phyloP scores from a whole-genome alignment of 805 yeast species.

The Metschnikowia cubensis region DNA sequence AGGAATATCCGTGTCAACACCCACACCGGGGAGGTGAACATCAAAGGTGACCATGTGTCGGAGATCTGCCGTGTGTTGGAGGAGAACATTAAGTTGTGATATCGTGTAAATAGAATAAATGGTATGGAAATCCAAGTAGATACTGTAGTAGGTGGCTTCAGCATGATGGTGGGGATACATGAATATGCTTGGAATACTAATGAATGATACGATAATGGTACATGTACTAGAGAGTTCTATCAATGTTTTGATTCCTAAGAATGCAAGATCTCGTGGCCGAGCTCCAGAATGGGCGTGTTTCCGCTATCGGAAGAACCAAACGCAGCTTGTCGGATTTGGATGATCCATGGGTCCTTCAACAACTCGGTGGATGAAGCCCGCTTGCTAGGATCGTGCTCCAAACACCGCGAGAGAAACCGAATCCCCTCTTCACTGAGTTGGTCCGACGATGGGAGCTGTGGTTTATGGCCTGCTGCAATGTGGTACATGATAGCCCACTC shows the following conservation, averaged over 20 bases:
- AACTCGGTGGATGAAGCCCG: conserved; percentile 84
- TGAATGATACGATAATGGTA: not conserved
- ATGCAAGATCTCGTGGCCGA: conserved; percentile 1
- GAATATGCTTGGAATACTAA: no score
- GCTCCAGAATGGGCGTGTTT: conserved; percentile 36
- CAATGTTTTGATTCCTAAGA: not conserved
- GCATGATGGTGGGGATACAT: no score
- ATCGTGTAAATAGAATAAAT: not conserved
- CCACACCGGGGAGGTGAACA: conserved; percentile 33
- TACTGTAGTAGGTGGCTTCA: no score
- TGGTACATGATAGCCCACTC: conserved; percentile 99
- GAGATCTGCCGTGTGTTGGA: conserved; percentile 29
- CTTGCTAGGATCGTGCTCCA: conserved; percentile 76
- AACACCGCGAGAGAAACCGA: conserved; percentile 66
- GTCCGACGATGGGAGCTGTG: conserved; percentile 74
- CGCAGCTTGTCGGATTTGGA: conserved; percentile 63
- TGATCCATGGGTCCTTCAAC: conserved; percentile 86
- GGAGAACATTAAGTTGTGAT: conserved; percentile 2
- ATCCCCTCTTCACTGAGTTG: conserved; percentile 75
- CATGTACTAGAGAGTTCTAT: no score
- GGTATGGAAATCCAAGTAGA: no score
- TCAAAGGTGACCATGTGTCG: conserved; percentile 38
- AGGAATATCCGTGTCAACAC: conserved; percentile 32
- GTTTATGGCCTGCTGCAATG: conserved; percentile 92
- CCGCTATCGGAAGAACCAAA: conserved; percentile 43